Base-by-base conservation (phyloP, 257 asterid species). In the Capsicum rhomboideum region DNA sequence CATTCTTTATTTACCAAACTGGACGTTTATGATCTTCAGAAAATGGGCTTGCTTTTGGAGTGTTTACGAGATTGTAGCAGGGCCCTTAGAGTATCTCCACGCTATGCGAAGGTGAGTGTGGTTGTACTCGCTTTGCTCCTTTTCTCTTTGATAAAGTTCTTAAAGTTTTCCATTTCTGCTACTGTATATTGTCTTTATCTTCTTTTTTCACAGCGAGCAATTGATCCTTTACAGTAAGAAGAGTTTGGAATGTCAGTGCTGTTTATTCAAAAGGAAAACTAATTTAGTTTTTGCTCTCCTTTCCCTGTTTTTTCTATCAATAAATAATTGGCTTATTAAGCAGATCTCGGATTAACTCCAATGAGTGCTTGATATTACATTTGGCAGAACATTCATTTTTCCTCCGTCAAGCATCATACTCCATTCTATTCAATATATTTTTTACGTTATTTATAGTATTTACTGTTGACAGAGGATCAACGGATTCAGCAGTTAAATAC, bases 41-140 rank as follows among this genome's bases (percentile, higher is more conserved):
- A 96, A 85, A 87, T 96, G 92, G 98, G 95, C 85, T 89, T 90
- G 21, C 85, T 86, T 80, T 40, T 82, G 84, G 98, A 93, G 89
- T 91, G 97, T 87, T 80, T 91, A 75, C 93, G 93, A 85, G 99
- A 96, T 88, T 88, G 95, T 89, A 88, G 71, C 68, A 87, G 97
- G 78, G 91, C 98, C 86, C 92, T 96, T 85, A 86, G 79, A 52
- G 71, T 90, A 59, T 91, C 78, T 86, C 96, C 99, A 14, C 85
- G 85, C 72, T 93, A 93, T 87, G 92, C 97, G 8, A 96, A 96
- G 98, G 99, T 94, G 84, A 80, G 84, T 63, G 66, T 82, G 5
- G 84, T 66, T 74, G 42, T 7, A 37, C 79, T 78, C 21, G 1
- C 79, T 58, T 21, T 16, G 6, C 78, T 55, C 49, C 71, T 82